Evolutionary conservation across 2,329 filamentous ascomycete species (phyloP).

Genomic region (Sclerotinia subarctica): DNA sequence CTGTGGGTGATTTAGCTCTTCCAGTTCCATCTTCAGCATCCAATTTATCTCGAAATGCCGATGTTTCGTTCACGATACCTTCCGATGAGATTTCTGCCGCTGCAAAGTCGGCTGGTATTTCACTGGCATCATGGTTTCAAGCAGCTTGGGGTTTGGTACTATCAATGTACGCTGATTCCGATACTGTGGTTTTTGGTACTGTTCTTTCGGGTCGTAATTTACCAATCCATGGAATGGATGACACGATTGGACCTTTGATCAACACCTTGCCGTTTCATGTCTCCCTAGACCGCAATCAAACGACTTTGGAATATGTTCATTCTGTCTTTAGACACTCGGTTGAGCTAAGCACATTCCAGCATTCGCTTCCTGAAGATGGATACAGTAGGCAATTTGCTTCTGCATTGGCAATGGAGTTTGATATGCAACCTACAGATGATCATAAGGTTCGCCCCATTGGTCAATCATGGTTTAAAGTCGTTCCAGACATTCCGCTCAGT

Average conservation of each 20-base stretch:
- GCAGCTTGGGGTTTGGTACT: conserved; percentile 42
- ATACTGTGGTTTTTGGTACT: conserved; percentile 39
- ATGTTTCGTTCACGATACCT: conserved; percentile 16
- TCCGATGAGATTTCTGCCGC: conserved; percentile 8
- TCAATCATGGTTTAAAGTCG: conserved; percentile 7
- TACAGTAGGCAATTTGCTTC: conserved; percentile 17
- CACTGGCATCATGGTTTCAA: conserved; percentile 28
- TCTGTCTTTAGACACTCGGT: conserved; percentile 16
- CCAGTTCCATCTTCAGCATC: not conserved
- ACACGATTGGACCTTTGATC: conserved; percentile 38
- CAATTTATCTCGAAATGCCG: not conserved
- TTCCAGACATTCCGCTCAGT: conserved; percentile 15
- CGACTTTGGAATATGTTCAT: conserved; percentile 15
- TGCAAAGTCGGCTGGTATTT: conserved; percentile 6
- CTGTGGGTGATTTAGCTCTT: not conserved
- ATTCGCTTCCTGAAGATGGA: conserved; percentile 20
- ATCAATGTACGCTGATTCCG: conserved; percentile 35
- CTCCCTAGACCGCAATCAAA: not conserved
- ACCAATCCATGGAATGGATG: conserved; percentile 34
- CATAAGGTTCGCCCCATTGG: not conserved
- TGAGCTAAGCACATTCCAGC: conserved; percentile 16
- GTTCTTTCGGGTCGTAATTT: conserved; percentile 41
- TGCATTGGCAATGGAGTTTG: conserved; percentile 12
- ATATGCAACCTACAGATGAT: not conserved
- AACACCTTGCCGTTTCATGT: conserved; percentile 22